Base-by-base conservation (phyloP, 768 basidiomycete genomes). In the Boletus rufocinnamomeus region DNA sequence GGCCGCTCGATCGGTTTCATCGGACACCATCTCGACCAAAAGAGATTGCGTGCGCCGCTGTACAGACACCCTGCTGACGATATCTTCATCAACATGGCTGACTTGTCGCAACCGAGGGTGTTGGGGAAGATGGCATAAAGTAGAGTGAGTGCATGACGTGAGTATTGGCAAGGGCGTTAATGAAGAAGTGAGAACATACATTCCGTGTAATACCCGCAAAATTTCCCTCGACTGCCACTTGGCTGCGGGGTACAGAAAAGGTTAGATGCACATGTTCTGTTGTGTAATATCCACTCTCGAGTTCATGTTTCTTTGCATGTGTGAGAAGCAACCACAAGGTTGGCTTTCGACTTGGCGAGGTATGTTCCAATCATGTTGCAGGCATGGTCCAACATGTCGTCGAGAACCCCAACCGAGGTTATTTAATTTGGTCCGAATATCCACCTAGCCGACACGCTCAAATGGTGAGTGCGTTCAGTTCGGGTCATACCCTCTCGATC, bases 1-100 rank as follows among this genome's bases (percentile, higher is more conserved):
- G 96, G 96, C 48, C 92, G 96, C 64, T 93, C 91, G 74, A 97
- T 97, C 74, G 96, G 95, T 64, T 97, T 98, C 84, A 94, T 96
- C 68, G 94, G 94, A 41, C 93, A 93, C 79, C 92, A 92, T 72
- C 86, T 95, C 50, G 96, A 98, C 80, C 96, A 98, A 83, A 95
- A 95, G 83, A 84, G 94, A 65, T 85, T 96, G 71, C 86, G 89
- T 61, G 93, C 93, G 38, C 92, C 93, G 45, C 80, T 98, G 53
- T 96, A 98, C 85, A 88, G 95, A 64, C 93, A 92, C 77, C 94
- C 94, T 61, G 91, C 93, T 4, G 94, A 95, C 74, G 93, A 95
- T 71, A 94, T 95, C 79, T 94, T 93, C 76, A 95, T 95, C 82
- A 90, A 93, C 76, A 92, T 93, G 87, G 88, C 89, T 25, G 90